phyloP scores from a whole-genome alignment of 192 early-diverging fungal species.

The Neocallimastix lanati region DNA sequence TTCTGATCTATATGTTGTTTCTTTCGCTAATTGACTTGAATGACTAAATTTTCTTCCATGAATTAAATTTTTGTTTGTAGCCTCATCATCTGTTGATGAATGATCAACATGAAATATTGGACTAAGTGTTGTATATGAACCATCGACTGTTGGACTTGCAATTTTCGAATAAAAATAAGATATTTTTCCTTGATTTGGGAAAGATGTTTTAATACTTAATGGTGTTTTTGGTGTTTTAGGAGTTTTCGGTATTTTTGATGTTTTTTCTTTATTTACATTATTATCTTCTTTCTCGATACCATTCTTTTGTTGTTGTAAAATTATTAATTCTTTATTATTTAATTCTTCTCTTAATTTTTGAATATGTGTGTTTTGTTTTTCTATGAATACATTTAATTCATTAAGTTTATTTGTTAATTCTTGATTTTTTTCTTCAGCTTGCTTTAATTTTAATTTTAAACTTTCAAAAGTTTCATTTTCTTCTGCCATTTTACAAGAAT shows the following conservation, averaged over 20 bases:
- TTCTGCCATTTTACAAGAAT: not conserved
- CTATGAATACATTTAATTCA: not conserved
- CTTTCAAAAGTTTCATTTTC: not conserved
- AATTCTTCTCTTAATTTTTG: not conserved
- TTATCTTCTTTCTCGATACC: not conserved
- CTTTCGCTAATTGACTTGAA: not conserved
- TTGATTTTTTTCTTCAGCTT: not conserved
- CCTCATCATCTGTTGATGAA: not conserved
- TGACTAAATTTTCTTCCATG: not conserved
- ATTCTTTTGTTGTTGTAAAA: not conserved
- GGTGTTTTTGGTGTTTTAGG: not conserved
- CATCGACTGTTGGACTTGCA: not conserved
- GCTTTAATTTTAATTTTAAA: not conserved
- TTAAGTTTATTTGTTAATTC: not conserved
- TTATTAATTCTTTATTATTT: not conserved
- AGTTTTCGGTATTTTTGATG: not conserved
- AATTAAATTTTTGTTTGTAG: not conserved
- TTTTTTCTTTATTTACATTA: not conserved
- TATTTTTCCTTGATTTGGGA: not conserved
- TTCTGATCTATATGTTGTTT: not conserved
- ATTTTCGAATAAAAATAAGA: not conserved
- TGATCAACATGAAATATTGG: not conserved
- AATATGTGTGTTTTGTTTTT: not conserved
- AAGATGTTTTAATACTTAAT: not conserved
- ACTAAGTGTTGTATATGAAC: not conserved